A percentile compares a stretch with the other conserved stretches of the same genome.
phyloP scores from a whole-genome alignment of 768 basidiomycete genomes.

The Sporobolomyces pararoseus region DNA sequence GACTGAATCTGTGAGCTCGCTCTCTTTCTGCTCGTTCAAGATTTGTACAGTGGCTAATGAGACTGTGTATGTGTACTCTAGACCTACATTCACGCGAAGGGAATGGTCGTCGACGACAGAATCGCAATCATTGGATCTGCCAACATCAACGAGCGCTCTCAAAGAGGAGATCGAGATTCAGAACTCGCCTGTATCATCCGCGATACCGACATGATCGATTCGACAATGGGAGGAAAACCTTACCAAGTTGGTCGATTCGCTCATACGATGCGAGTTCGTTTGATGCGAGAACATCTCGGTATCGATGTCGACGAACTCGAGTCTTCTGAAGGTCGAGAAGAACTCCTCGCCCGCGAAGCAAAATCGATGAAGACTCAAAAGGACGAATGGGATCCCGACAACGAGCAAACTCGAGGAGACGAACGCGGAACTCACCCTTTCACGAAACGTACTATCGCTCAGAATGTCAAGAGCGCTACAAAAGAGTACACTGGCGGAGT shows the following conservation, averaged over 20 bases:
- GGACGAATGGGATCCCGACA: constrained; percentile 69
- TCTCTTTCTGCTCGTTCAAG: neutral
- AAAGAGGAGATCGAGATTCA: constrained; percentile 92
- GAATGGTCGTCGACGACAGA: constrained; percentile 87
- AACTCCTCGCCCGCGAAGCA: constrained; percentile 48
- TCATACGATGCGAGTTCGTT: constrained; percentile 81
- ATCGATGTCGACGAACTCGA: constrained; percentile 81
- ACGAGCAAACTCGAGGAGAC: constrained; percentile 50
- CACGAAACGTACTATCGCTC: constrained; percentile 1
- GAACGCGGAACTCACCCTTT: constrained; percentile 13
- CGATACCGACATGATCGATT: constrained; percentile 94
- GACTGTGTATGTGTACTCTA: too few species aligned
- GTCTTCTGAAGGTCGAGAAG: constrained; percentile 50
- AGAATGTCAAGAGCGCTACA: constrained; percentile 43
- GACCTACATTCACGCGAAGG: constrained; percentile 48
- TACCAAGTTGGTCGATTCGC: constrained; percentile 97
- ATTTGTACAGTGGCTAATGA: too few species aligned
- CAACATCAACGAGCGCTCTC: constrained; percentile 95
- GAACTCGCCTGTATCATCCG: constrained; percentile 87
- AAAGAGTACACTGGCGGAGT: constrained; percentile 44
- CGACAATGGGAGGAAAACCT: constrained; percentile 87
- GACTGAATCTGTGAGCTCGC: constrained; percentile 66
- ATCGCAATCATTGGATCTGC: constrained; percentile 83
- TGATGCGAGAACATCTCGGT: constrained; percentile 96
- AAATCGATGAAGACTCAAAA: constrained; percentile 48